Evolutionary conservation across 164 flowering plant genomes (phyloP), one percentile per base, ranked within the genome.

Genomic region (Chimonanthus praecox): DNA sequence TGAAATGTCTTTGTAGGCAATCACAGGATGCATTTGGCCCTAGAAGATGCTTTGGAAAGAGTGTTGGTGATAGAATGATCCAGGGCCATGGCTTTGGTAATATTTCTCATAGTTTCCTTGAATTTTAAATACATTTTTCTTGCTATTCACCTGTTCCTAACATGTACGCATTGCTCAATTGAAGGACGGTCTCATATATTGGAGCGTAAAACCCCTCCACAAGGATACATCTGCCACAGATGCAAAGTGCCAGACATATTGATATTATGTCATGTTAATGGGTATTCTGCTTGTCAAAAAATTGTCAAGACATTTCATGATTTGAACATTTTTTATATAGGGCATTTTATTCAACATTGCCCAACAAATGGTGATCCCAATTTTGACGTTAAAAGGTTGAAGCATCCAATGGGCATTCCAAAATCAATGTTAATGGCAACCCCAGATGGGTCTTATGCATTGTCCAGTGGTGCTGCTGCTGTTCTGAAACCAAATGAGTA

Each of bases 251-350:
- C 99, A 66, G 98, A 98, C 92, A 85, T 64, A 66, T 77, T 33
- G 33, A 33, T 33, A 33, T 33, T 33, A 79, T 96, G 98, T 81
- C 92, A 96, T 76, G 87, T 87, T 43, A 88, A 98, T 68, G 98
- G 98, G n/a, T 98, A 96, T 85, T 88, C 88, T 76, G 94, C 94
- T 71, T 96, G 99, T 78, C 97, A 97, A 47, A 92, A 98, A 67
- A 96, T 94, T 83, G 99, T 97, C 46, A 33, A 33, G 33, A 33
- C 33, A 33, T 33, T 33, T 33, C 33, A 33, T 33, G 33, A 33
- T 33, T 33, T 33, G 33, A 95, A 33, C 33, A 33, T 33, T 33
- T 33, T 33, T 33, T 33, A 33, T 33, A 33, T 0, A 33, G 0
- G 33, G 33, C 33, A 33, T 33, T 33, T 33, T 33, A 33, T 33